Conservation (phyloP, 345 rosid species). For the Eucalyptus tenuipes region DNA sequence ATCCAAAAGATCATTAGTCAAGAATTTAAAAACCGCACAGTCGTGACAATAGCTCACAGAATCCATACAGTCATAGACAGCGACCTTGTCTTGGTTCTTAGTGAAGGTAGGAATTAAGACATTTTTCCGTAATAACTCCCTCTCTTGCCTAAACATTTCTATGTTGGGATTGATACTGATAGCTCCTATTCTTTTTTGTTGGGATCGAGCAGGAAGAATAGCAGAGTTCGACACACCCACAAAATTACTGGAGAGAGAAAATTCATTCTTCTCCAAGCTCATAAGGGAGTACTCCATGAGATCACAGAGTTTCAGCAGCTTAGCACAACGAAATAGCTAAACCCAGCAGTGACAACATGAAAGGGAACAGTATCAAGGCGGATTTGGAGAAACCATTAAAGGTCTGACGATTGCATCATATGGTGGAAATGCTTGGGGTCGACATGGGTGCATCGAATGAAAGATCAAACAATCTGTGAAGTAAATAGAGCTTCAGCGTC, state of each 20-base stretch:
- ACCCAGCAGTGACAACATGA: background rate
- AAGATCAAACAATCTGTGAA: background rate
- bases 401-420: background rate
- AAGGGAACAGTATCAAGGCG: background rate
- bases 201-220: constrained; percentile 49
- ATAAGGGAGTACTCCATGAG: constrained; percentile 69
- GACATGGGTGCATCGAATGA: background rate
- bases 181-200: background rate
- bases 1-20: constrained; percentile 67
- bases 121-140: background rate
- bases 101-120: constrained; percentile 53
- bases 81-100: constrained; percentile 81
- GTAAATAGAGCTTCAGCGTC: background rate
- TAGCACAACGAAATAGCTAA: constrained; percentile 9
- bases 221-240: constrained; percentile 78
- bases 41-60: constrained; percentile 92
- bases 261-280: constrained; percentile 82
- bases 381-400: background rate
- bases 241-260: constrained; percentile 56
- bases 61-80: constrained; percentile 88
- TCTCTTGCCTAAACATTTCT: background rate
- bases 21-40: constrained; percentile 73
- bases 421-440: background rate
- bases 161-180: background rate
- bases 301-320: constrained; percentile 40